Base-by-base conservation (phyloP, 352 stramenopile genomes). In the Plasmopara viticola region DNA sequence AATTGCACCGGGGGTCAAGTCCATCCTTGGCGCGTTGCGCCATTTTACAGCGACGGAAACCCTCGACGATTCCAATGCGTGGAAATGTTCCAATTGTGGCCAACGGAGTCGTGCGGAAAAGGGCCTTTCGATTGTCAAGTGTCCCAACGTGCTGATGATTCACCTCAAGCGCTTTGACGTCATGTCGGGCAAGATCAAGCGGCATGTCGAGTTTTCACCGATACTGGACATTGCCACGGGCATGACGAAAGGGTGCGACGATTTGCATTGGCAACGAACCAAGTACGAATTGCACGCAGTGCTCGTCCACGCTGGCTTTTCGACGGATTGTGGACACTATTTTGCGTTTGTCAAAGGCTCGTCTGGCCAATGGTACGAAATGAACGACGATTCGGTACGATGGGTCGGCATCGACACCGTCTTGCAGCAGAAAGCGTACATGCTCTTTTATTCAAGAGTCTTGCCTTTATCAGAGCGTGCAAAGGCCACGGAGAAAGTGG, bases 151-250 rank as follows among this genome's bases (percentile, higher is more conserved):
- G 40, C 61, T 96, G 6, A 85, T 95, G 37, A 64, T 96, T 9
- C 89, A 97, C 54, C 70, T 97, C 15, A 97, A 97, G 66, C 78
- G 89, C 20, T 97, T 96, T 54, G 84, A 93, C 41, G 68, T 70
- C 34, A 85, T 87, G 62, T 84, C 82, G 33, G 84, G 78, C 46
- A 97, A 97, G 68, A 88, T 97, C 48, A 90, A 89, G 52, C 88
- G 89, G 28, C 77, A 90, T 54, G 77, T 97, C 39, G 67, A 76
- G 48, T 97, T 95, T 50, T 63, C 55, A 13, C 60, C 68, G 8
- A 61, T 58, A n/a, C 61, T 97, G 14, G 72, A 94, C 44, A 72
- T 96, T 47, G 57, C 72, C 0, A 48, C 68, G 0, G 63, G 69
- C 4, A 87, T 88, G 70, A 72, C 54, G 44, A 84, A 84, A 61